A percentile compares a stretch with the other conserved stretches of the same genome.
These are phyloP conservation scores for Silene uniflora DNA, from an alignment of 148 eudicot species.

Conservation along the genomic window DNA sequence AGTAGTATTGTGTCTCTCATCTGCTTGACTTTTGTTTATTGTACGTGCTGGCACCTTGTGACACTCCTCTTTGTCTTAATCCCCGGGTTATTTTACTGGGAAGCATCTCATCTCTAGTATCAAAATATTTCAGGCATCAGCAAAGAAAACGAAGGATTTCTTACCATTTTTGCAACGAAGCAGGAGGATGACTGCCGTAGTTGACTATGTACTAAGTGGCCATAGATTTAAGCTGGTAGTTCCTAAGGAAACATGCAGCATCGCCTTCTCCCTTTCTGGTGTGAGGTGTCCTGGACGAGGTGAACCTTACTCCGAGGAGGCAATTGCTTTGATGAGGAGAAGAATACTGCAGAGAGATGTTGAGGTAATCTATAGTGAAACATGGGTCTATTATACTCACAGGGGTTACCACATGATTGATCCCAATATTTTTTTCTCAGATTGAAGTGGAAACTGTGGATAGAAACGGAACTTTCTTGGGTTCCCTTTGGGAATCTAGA, in stretches of 20 bases:
- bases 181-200: slow-evolving; percentile 74
- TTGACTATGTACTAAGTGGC: slow-evolving; percentile 92
- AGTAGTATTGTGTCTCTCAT: slow-evolving; percentile 4
- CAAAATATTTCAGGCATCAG: slow-evolving; percentile 49
- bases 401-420: neutral
- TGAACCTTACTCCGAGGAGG: slow-evolving; percentile 83
- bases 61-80: neutral
- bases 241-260: slow-evolving; percentile 87
- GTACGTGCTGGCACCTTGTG: too few relatives aligned
- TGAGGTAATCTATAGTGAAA: slow-evolving; percentile 51
- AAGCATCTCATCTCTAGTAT: neutral
- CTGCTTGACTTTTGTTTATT: neutral
- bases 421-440: slow-evolving; percentile 30
- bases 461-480: slow-evolving; percentile 93
- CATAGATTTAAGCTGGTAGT: slow-evolving; percentile 75
- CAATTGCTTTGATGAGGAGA: slow-evolving; percentile 90
- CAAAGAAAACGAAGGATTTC: slow-evolving; percentile 81
- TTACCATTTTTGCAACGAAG: slow-evolving; percentile 76
- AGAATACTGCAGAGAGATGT: slow-evolving; percentile 96
- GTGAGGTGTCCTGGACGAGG: slow-evolving; percentile 94
- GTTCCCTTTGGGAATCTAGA: slow-evolving; percentile 81
- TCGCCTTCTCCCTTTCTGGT: slow-evolving; percentile 84
- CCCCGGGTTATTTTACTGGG: neutral
- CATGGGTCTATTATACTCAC: neutral
- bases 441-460: slow-evolving; percentile 94